Base-by-base conservation (phyloP, 2,329 filamentous ascomycete species). In the Endocalyx cinctus region DNA sequence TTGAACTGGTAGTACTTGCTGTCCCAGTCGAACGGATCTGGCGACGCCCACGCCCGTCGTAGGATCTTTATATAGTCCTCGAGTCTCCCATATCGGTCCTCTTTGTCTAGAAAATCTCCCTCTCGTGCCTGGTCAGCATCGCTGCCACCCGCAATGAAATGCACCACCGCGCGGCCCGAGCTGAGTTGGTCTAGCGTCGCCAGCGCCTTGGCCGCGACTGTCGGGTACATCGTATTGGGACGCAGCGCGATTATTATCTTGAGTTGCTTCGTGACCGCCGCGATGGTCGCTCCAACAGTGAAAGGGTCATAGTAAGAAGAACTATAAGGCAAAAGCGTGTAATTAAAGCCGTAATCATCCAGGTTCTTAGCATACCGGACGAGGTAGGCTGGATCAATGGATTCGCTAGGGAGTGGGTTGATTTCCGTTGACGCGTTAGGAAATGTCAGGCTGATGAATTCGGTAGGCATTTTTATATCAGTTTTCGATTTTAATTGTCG, bases 21-120 rank as follows among this genome's bases (percentile, higher is more conserved):
- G 3, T 77, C 69, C 74, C 74, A 79, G 57, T 79, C 74, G 35
- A 79, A 80, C 0, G 74, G 67, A 13, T 74, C 73, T 0, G 62
- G 31, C 0, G 74, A 77, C 14, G 63, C 48, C 76, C 76, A 80
- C 0, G 74, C 74, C 0, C 73, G 69, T 14, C 70, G 66, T 3
- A 79, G 63, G 45, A 80, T 80, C 40, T 62, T 63, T 59, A 80
- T 78, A 54, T 79, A 79, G 42, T 79, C 76, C 49, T 79, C 75
- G 5, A 76, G 58, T 0, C 76, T 68, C 8, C 48, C 70, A 43
- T 79, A 80, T 7, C 76, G 69, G 48, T 78, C 58, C 8, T 72
- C 66, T 47, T 80, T 80, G 50, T 47, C 62, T 2, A 78, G 47
- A 46, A 76, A 79, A 42, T 80, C 76, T 10, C 76, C 76, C 50